phyloP scores from a whole-genome alignment of 2,329 filamentous ascomycete species.

The Aspergillus sp. region DNA sequence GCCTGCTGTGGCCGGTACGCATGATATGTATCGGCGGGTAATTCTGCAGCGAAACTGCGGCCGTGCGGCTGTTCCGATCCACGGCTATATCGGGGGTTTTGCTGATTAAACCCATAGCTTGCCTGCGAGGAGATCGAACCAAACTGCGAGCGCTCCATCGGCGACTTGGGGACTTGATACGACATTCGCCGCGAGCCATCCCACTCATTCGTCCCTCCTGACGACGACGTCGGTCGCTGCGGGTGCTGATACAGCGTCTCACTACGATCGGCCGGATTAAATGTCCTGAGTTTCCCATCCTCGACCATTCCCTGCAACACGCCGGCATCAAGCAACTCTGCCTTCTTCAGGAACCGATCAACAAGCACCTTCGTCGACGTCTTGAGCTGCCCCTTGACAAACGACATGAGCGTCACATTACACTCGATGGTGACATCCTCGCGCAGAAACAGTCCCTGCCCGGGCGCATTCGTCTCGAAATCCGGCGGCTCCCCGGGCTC shows the following conservation, averaged over 20 bases:
- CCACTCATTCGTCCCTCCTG: neutral
- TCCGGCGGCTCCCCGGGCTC: conserved; percentile 71
- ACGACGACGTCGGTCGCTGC: neutral
- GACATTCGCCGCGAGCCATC: neutral
- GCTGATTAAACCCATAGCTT: neutral
- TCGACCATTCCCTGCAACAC: conserved; percentile 10
- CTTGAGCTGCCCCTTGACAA: conserved; percentile 82
- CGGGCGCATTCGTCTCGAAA: conserved; percentile 68
- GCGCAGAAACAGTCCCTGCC: conserved; percentile 74
- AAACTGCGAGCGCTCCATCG: neutral
- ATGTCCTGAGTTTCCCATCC: conserved; percentile 13
- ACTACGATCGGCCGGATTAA: conserved; percentile 9
- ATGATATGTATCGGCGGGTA: conserved; percentile 8
- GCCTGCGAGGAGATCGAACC: neutral
- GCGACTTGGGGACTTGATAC: conserved; percentile 6
- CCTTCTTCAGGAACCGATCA: conserved; percentile 62
- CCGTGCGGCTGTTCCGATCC: neutral
- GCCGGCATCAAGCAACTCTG: conserved; percentile 44
- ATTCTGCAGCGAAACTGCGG: neutral
- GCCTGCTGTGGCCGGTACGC: neutral
- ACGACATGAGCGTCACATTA: conserved; percentile 73
- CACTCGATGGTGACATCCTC: conserved; percentile 85
- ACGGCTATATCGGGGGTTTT: neutral
- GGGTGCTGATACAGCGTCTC: neutral
- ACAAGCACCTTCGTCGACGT: conserved; percentile 75